Percentiles rank a stretch among this genome's conserved stretches.
phyloP scores from a whole-genome alignment of 441 rosid species.

The Cnidoscolus chayamansa region DNA sequence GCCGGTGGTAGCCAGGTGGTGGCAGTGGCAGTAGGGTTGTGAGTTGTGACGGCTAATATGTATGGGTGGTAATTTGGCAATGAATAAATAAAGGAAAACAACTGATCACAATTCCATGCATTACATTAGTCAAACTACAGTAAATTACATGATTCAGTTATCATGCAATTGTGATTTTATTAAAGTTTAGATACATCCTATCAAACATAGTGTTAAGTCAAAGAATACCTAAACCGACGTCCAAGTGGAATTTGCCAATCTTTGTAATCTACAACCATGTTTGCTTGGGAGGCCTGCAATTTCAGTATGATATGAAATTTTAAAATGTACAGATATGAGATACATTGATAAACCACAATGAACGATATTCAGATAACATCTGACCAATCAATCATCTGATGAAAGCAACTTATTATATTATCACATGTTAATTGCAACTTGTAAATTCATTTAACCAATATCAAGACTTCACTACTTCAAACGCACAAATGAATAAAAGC shows the following conservation, averaged over 20 bases:
- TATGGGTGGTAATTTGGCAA: too few species aligned
- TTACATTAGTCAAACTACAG: too few species aligned
- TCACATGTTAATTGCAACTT: neutral
- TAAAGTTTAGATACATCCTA: too few species aligned
- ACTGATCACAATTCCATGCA: too few species aligned
- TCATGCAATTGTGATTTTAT: too few species aligned
- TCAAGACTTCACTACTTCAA: neutral
- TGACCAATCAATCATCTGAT: neutral
- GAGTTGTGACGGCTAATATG: too few species aligned
- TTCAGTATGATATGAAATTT: slow-evolving; percentile 3
- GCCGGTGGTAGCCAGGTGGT: too few species aligned
- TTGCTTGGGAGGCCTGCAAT: slow-evolving; percentile 57
- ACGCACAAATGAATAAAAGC: neutral
- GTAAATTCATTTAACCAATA: neutral
- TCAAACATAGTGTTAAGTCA: slow-evolving; percentile 8
- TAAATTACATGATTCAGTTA: too few species aligned
- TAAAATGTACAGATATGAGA: neutral
- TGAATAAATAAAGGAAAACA: too few species aligned
- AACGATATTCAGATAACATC: neutral
- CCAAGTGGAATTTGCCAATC: slow-evolving; percentile 96
- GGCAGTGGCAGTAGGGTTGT: too few species aligned
- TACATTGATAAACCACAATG: neutral
- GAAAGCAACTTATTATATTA: slow-evolving; percentile 1
- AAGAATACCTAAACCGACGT: slow-evolving; percentile 67
- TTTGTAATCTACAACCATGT: slow-evolving; percentile 72